Conservation (phyloP, 164 flowering plant species). For the Nymphaea thermarum region DNA sequence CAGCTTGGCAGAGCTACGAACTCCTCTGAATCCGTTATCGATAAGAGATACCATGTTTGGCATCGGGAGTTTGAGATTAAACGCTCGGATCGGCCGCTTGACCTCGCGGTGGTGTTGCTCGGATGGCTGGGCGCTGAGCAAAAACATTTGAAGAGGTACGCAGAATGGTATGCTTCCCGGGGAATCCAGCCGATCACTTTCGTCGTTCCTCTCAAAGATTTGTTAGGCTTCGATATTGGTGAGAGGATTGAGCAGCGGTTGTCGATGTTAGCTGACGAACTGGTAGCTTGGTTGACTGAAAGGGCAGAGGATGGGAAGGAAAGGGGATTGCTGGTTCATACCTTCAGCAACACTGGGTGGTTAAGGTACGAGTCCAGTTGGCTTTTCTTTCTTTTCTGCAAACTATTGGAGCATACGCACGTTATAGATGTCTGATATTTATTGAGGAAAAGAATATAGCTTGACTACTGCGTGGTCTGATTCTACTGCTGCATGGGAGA, state of each 20-base stretch:
- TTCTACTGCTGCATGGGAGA: too few relatives aligned
- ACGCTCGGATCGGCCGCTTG: conserved; percentile 10
- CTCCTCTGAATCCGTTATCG: not conserved
- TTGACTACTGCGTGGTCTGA: too few relatives aligned
- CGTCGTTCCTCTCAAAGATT: conserved; percentile 41
- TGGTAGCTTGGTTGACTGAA: conserved; percentile 47
- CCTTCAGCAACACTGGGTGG: conserved; percentile 96
- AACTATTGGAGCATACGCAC: too few relatives aligned
- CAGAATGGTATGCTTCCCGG: conserved; percentile 50
- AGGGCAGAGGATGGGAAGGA: conserved; percentile 41
- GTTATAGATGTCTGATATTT: too few relatives aligned
- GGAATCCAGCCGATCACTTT: conserved; percentile 69
- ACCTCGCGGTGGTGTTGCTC: conserved; percentile 54
- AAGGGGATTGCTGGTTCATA: conserved; percentile 67
- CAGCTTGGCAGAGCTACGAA: not conserved
- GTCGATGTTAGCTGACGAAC: conserved; percentile 29
- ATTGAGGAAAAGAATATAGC: too few relatives aligned
- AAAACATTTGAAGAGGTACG: conserved; percentile 74
- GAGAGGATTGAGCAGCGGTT: conserved; percentile 36
- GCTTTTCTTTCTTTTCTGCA: not conserved
- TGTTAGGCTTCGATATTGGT: conserved; percentile 51
- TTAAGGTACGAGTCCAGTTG: conserved; percentile 47
- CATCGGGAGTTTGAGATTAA: conserved; percentile 8
- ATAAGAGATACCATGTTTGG: conserved; percentile 1
- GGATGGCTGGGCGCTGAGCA: conserved; percentile 88